Evolutionary conservation across 495 filamentous ascomycete genomes (phyloP), one percentile per base, ranked within the genome.

Genomic region (Podospora pseudopauciseta): DNA sequence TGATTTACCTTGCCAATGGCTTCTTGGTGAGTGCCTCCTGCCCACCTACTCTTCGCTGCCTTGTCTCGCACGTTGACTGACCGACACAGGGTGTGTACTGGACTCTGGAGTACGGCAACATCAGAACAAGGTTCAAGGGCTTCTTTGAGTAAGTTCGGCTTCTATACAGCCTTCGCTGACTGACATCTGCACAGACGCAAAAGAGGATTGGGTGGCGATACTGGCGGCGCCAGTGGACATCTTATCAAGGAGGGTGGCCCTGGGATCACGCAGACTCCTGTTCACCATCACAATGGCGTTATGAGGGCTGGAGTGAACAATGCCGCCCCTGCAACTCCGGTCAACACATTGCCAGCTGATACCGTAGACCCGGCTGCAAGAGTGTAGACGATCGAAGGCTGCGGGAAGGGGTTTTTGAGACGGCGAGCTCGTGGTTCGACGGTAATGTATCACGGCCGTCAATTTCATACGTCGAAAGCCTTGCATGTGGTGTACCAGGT

Each of bases 1-100:
- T 68, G 18, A 27, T 59, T 13, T 70, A 64, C 55, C 66, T 74
- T 16, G 19, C 70, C 4, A 72, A 68, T 13, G 55, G 23, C 5
- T 26, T 63, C 18, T n/a, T 74, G 44, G 72, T 72, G 26, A 62
- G 67, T 4, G 3, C 62, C 68, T 2, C 1, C 0, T 0, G 0
- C n/a, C 55, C 15, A 20, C 5, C 16, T 5, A 13, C 23, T 23
- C 2, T 23, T 23, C 23, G n/a, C 7, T 19, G n/a, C 4, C n/a
- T 58, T 26, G 18, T 9, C 55, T 9, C 15, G 18, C 6, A 58
- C 23, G n/a, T 1, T 58, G 19, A 58, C 55, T 26, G 55, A 58
- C 2, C 6, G 23, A 19, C n/a, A 2, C 11, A 58, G 55, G 55
- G 55, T 19, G 2, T 58, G n/a, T 58, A 58, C 18, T 58, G 55